Evolutionary conservation across 1,284 basidiomycete species (phyloP), one percentile per base, ranked within the genome.

Genomic region (Fistulinella cinereoalba): DNA sequence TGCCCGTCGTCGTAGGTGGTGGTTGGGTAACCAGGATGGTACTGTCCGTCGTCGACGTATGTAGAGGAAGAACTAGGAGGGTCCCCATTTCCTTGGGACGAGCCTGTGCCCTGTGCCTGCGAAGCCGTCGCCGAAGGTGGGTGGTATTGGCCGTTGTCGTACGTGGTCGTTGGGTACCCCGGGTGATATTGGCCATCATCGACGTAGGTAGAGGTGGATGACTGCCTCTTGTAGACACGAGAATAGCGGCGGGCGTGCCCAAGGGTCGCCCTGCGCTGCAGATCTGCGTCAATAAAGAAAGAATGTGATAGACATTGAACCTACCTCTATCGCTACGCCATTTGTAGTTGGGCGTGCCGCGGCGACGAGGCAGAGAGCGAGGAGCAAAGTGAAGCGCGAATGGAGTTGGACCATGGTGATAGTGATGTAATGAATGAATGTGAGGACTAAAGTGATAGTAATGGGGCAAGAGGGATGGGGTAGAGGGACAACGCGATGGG

Each of bases 381-480:
- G 61, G 12, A 66, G 58, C 28, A 55, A 22, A n/a, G 56, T n/a
- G 59, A 62, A 66, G 46, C 51, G 64, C 44, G 54, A 31, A 22
- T 43, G 51, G 47, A 66, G 56, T 43, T 57, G 62, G 43, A 65
- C 56, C 61, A 62, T 62, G 47, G 40, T 41, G 50, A 50, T 66
- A 62, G 54, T 48, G 19, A 61, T 62, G 64, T 55, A 25, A 24
- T 41, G 49, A 62, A 62, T 28, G 60, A 65, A 50, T 44, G 64
- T 63, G 58, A 46, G 33, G 42, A 37, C 41, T 38, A 25, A 37
- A 43, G 46, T n/a, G 42, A 57, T 61, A 44, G 47, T 46, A 47
- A 50, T 59, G 53, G 21, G 57, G 53, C 23, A 7, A 45, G 41
- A 40, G 34, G 22, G 33, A 49, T 31, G 42, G 41, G 45, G 44